phyloP scores from a whole-genome alignment of 345 rosid genomes.

The Linum tenue region DNA sequence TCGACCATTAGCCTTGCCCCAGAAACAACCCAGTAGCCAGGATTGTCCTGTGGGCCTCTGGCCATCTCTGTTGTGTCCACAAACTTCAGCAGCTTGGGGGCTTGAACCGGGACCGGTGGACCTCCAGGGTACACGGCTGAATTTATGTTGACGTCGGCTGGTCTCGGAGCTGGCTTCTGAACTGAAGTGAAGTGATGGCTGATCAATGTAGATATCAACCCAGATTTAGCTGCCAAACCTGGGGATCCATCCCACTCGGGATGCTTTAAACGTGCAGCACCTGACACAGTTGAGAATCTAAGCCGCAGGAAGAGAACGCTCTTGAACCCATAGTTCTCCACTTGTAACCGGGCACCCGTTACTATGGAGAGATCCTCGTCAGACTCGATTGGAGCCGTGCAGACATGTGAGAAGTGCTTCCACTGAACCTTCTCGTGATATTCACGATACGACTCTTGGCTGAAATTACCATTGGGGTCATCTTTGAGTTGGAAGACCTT shows the following conservation, averaged over 20 bases:
- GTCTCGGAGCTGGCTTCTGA: slow-evolving; percentile 70
- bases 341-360: slow-evolving; percentile 81
- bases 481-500: slow-evolving; percentile 70
- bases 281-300: slow-evolving; percentile 54
- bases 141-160: slow-evolving; percentile 85
- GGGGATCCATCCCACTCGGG: slow-evolving; percentile 92
- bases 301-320: slow-evolving; percentile 77
- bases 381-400: slow-evolving; percentile 84
- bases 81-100: slow-evolving; percentile 74
- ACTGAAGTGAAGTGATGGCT: slow-evolving; percentile 85
- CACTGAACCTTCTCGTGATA: slow-evolving; percentile 87
- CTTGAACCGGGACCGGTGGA: slow-evolving; percentile 81
- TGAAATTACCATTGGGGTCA: slow-evolving; percentile 42
- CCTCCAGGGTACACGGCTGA: slow-evolving; percentile 92
- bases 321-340: slow-evolving; percentile 81
- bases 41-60: slow-evolving; percentile 85
- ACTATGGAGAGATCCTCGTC: slow-evolving; percentile 71
- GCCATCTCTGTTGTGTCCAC: slow-evolving; percentile 90
- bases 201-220: slow-evolving; percentile 77
- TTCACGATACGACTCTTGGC: slow-evolving; percentile 42
- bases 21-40: slow-evolving; percentile 93
- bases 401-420: slow-evolving; percentile 90
- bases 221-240: slow-evolving; percentile 63
- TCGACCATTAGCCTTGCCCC: slow-evolving; percentile 81
- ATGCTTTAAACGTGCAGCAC: slow-evolving; percentile 47